Evolutionary conservation across 306 rosid species (phyloP).

Genomic region (Abrus precatorius): DNA sequence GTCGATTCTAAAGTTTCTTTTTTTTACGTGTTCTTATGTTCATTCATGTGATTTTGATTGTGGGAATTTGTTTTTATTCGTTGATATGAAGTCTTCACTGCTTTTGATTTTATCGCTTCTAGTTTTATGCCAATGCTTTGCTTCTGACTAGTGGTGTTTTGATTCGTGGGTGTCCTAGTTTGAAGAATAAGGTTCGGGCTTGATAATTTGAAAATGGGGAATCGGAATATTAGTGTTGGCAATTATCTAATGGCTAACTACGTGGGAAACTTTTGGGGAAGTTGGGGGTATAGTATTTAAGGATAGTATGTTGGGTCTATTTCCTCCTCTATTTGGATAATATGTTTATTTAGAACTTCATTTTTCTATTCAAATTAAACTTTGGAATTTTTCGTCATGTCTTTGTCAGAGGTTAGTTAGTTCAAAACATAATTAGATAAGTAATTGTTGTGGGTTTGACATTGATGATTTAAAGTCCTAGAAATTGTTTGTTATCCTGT

Average conservation of each 20-base stretch:
- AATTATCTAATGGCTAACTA: constrained; percentile 21
- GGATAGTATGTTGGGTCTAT: constrained; percentile 16
- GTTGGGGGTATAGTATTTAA: constrained; percentile 20
- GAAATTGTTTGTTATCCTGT: constrained; percentile 25
- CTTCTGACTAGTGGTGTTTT: constrained; percentile 32
- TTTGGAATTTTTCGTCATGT: constrained; percentile 16
- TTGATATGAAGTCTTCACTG: constrained; percentile 28
- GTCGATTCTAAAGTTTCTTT: constrained; percentile 6
- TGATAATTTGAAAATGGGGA: constrained; percentile 37
- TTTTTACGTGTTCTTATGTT: not conserved
- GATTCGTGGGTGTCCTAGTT: constrained; percentile 25
- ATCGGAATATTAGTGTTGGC: constrained; percentile 39
- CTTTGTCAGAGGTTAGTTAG: not conserved
- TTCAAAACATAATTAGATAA: not conserved
- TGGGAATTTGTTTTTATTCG: constrained; percentile 18
- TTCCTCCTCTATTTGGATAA: constrained; percentile 8
- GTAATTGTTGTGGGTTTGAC: not conserved
- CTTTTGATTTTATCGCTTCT: constrained; percentile 1
- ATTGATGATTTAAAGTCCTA: constrained; percentile 11
- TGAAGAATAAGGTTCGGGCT: constrained; percentile 35
- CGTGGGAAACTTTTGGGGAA: constrained; percentile 7
- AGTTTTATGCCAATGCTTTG: constrained; percentile 11
- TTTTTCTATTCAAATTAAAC: constrained; percentile 27
- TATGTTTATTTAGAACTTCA: not conserved
- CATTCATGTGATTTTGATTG: not conserved